Evolutionary conservation across 2,329 filamentous ascomycete species (phyloP), one percentile per base, ranked within the genome.

Genomic region (Neoarthrinium moseri): DNA sequence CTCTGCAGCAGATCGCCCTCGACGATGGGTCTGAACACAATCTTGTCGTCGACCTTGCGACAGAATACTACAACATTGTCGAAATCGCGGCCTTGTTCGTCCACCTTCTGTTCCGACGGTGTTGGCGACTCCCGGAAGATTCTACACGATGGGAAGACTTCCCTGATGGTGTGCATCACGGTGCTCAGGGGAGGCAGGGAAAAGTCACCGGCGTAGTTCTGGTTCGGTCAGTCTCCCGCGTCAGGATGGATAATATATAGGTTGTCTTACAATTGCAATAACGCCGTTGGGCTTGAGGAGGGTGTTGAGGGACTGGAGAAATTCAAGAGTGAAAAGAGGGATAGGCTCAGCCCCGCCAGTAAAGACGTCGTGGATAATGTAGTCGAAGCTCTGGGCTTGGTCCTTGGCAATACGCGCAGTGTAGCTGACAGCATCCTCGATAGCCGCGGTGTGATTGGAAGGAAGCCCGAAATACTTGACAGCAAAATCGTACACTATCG

Each of bases 1-100:
- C 87, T 95, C 29, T 80, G 78, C 26, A 96, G 70, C 57, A 80
- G 85, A 61, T 99, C 94, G 2, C 71, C 69, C 6, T 76, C 65
- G 0, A 67, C 71, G 0, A 91, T 80, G 13, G 73, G 59, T 11
- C 91, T 79, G 71, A 97, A 97, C 0, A 62, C 70, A 29, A 91
- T 68, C 0, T 69, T 57, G 3, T 58, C 58, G 20, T 51, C 47
- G 10, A 70, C 73, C 68, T 91, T 92, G 48, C 81, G 84, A 74
- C 94, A 99, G 72, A 96, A 96, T 49, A 97, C 83, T 37, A 97
- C 88, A 80, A 97, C 90, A 72, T 99, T 99, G 62, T 91, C 89
- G 65, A 97, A 96, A 61, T 96, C 89, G 22, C 71, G 68, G 3
- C 72, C 73, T 15, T 72, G 66, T 33, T 70, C 61, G 27, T 73